Base-by-base conservation (phyloP, 192 early-diverging fungal genomes). In the Entomortierella parvispora region DNA sequence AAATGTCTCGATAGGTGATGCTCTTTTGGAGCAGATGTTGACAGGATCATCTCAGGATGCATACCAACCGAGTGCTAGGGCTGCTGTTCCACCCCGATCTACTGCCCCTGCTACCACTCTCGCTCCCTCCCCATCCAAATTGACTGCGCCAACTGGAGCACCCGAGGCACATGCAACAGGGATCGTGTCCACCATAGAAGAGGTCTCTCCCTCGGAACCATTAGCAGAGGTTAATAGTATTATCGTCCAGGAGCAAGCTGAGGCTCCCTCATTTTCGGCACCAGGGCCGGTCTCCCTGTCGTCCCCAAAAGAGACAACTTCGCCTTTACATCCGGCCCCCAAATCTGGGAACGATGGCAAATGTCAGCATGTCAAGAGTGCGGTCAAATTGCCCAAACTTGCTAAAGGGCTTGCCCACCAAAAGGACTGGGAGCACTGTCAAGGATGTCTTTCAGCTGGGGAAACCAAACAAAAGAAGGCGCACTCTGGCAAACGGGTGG, bases 351-450 rank as follows among this genome's bases (percentile, higher is more conserved):
- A 26, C 11, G 71, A 62, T 20, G 56, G 55, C 17, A 67, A 62
- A 11, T 76, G 71, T 40, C 64, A 76, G 17, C 71, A 76, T 33
- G 33, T 76, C 44, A 76, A 76, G 53, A 26, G 22, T 25, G 51
- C 71, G 7, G 53, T 62, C 51, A 67, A 66, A 2, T 15, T 55
- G 2, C 20, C 59, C 7, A 76, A 62, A 23, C 25, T 76, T 15
- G 28, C 32, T 5, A 55, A 48, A n/a, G 47, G 25, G 6, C 17
- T 76, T 5, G 44, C 14, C 4, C 58, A 76, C 37, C 31, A 47
- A 43, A 67, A 76, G 58, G 65, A 61, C n/a, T 76, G 71, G 71
- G 53, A 68, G 32, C 71, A 77, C 26, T 77, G 74, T 43, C 28
- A 58, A 29, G 60, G 74, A 17, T 77, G 74, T 28, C 14, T 40